A percentile compares a stretch with the other conserved stretches of the same genome.
phyloP scores from a whole-genome alignment of 2,329 filamentous ascomycete genomes.

The Fragosphaeria purpurea region DNA sequence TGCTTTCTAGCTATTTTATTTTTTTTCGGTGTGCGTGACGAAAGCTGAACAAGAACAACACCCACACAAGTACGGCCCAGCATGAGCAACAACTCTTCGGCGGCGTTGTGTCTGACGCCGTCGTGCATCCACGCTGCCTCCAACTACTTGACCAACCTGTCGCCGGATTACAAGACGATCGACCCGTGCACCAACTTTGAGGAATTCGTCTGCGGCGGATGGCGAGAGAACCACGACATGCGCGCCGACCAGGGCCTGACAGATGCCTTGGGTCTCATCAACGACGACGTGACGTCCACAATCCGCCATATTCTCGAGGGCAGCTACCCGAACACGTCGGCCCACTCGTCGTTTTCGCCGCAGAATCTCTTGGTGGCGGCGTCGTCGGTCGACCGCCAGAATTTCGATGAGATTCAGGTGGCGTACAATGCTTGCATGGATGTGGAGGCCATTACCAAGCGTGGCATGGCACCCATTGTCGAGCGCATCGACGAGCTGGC shows the following conservation, averaged over 20 bases:
- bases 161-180: slow-evolving; percentile 47
- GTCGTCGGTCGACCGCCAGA: slow-evolving; percentile 43
- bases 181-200: slow-evolving; percentile 64
- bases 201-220: slow-evolving; percentile 57
- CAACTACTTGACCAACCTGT: slow-evolving; percentile 51
- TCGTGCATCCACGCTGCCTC: slow-evolving; percentile 55
- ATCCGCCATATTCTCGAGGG: slow-evolving; percentile 55
- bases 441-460: slow-evolving; percentile 42
- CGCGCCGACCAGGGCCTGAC: slow-evolving; percentile 51
- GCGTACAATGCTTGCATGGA: slow-evolving; percentile 59
- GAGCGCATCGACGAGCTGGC: slow-evolving; percentile 44
- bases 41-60: too few species aligned
- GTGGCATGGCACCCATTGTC: slow-evolving; percentile 46
- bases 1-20: neutral
- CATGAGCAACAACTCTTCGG: neutral
- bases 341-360: slow-evolving; percentile 35
- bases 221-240: slow-evolving; percentile 53
- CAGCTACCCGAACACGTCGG: slow-evolving; percentile 34
- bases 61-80: neutral
- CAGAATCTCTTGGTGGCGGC: slow-evolving; percentile 22
- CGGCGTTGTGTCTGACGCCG: slow-evolving; percentile 41
- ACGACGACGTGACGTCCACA: slow-evolving; percentile 46
- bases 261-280: slow-evolving; percentile 52
- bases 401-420: slow-evolving; percentile 56
- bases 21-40: too few species aligned